Conservation (phyloP, 2,329 filamentous ascomycete species). For the Chalara sp. region DNA sequence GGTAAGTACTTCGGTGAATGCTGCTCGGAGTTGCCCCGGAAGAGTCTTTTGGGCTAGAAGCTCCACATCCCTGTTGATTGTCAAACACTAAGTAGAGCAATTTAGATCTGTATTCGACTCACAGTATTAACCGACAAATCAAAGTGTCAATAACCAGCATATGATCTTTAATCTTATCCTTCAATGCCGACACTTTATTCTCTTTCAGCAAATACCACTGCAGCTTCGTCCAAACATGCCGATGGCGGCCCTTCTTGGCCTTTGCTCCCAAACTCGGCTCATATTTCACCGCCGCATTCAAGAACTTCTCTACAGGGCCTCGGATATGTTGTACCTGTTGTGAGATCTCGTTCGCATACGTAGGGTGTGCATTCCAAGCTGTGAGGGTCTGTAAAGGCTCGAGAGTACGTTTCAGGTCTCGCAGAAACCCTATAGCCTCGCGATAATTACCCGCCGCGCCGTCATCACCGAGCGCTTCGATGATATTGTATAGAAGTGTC, state of each 20-base stretch:
- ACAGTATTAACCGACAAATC: too few relatives aligned
- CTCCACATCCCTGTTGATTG: too few relatives aligned
- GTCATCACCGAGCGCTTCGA: constrained; percentile 4
- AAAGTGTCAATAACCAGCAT: too few relatives aligned
- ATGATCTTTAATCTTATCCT: too few relatives aligned
- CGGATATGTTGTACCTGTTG: constrained; percentile 5
- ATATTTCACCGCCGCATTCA: constrained; percentile 3
- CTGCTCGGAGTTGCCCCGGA: too few relatives aligned
- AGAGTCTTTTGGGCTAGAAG: too few relatives aligned
- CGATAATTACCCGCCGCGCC: constrained; percentile 8
- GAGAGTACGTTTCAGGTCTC: constrained; percentile 3
- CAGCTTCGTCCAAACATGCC: constrained; percentile 4
- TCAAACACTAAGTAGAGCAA: too few relatives aligned
- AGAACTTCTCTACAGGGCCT: constrained; percentile 5
- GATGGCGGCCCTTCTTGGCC: constrained; percentile 2
- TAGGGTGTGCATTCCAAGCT: constrained; percentile 5
- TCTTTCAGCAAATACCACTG: too few relatives aligned
- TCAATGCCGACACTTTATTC: too few relatives aligned
- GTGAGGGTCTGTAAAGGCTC: constrained; percentile 6
- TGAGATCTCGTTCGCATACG: constrained; percentile 4
- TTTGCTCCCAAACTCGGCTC: constrained; percentile 8
- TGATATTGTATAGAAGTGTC: constrained; percentile 1
- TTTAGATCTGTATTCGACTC: too few relatives aligned
- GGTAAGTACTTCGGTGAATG: too few relatives aligned
- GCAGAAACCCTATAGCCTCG: constrained; percentile 9